phyloP scores from a whole-genome alignment of 2,329 filamentous ascomycete genomes.

The Cercospora sp. region DNA sequence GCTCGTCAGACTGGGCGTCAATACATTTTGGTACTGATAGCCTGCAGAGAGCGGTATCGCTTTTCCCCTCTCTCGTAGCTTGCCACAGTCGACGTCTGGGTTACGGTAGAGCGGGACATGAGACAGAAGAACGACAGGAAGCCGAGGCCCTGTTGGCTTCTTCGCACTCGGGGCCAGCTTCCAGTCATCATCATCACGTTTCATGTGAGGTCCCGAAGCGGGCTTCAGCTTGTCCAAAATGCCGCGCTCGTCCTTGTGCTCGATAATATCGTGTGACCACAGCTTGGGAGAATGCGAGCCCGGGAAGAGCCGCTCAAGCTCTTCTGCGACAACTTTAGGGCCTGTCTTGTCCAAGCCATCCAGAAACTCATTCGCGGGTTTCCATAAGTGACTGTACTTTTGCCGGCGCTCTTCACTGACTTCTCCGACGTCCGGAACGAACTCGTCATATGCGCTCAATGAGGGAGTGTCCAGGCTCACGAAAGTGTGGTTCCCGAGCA shows the following conservation, averaged over 20 bases:
- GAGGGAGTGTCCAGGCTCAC: conserved; percentile 89
- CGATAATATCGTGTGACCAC: conserved; percentile 40
- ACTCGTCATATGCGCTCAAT: conserved; percentile 70
- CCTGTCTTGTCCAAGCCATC: conserved; percentile 65
- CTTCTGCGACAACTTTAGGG: conserved; percentile 66
- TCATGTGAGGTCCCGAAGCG: conserved; percentile 11
- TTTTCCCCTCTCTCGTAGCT: conserved; percentile 80
- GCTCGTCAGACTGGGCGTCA: conserved; percentile 73
- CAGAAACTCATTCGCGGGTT: conserved; percentile 75
- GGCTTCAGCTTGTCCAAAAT: conserved; percentile 10
- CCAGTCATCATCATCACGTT: conserved; percentile 1
- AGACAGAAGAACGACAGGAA: conserved; percentile 85
- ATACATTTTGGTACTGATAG: conserved; percentile 96
- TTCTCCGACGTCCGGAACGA: conserved; percentile 56
- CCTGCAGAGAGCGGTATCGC: conserved; percentile 75
- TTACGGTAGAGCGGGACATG: conserved; percentile 88
- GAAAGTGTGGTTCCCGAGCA: conserved; percentile 93
- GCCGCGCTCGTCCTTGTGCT: conserved; percentile 30
- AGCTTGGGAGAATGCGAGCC: conserved; percentile 19
- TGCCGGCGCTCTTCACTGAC: conserved; percentile 46
- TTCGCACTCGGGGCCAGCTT: conserved; percentile 11
- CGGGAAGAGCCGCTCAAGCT: conserved; percentile 56
- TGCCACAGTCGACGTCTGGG: conserved; percentile 83
- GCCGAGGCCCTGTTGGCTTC: conserved; percentile 48
- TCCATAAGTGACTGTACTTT: conserved; percentile 60